phyloP scores from a whole-genome alignment of 108 stramenopile genomes.

The Fragilariopsis cylindrus region DNA sequence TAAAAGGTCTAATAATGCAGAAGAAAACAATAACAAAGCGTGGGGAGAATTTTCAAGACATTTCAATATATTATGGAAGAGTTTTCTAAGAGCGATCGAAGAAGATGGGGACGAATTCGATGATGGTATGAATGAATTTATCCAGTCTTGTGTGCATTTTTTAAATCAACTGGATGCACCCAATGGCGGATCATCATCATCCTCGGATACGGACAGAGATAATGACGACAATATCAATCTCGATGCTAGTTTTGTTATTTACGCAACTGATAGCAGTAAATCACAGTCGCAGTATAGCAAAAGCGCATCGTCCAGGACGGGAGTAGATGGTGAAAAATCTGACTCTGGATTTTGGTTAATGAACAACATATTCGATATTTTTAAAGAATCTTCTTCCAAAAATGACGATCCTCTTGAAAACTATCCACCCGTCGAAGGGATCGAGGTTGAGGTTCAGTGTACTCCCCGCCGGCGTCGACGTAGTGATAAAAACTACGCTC shows the following conservation, averaged over 20 bases:
- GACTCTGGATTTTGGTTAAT: conserved; percentile 51
- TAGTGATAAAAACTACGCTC: conserved; percentile 30
- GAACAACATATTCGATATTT: conserved; percentile 56
- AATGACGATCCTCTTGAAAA: neutral
- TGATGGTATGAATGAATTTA: conserved; percentile 69
- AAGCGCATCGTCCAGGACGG: neutral
- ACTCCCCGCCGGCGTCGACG: neutral
- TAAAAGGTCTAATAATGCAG: conserved; percentile 27
- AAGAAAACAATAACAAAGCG: conserved; percentile 22
- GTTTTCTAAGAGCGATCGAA: conserved; percentile 76
- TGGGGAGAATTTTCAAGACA: conserved; percentile 67
- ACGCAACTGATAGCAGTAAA: conserved; percentile 24
- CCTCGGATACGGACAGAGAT: neutral
- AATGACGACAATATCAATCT: neutral
- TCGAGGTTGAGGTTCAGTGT: conserved; percentile 34
- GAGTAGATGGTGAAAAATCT: neutral
- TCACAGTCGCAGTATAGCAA: neutral
- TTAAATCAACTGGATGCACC: conserved; percentile 60
- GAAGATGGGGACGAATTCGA: conserved; percentile 80
- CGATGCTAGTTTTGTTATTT: conserved; percentile 23
- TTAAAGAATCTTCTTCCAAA: neutral
- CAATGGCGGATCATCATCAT: neutral
- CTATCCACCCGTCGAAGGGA: neutral
- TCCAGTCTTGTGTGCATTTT: conserved; percentile 62
- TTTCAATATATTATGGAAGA: conserved; percentile 68